Percentiles rank a stretch among this genome's conserved stretches.
Conservation (phyloP, 2,329 filamentous ascomycete species). For the Epichloe typhina region DNA sequence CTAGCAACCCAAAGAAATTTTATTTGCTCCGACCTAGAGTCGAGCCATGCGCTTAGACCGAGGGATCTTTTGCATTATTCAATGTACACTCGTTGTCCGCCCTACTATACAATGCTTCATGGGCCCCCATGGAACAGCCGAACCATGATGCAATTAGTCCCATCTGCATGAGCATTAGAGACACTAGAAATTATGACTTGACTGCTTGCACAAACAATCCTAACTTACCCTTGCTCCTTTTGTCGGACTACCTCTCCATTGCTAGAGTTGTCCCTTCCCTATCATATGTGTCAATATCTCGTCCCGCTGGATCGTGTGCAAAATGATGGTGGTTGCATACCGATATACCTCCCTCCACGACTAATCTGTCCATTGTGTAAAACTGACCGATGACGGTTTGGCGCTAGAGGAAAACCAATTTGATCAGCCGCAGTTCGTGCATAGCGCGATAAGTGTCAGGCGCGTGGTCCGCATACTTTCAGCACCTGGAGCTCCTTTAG, state of each 20-base stretch:
- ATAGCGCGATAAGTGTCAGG: background rate
- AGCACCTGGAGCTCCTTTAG: conserved; percentile 75
- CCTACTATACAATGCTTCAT: conserved; percentile 6
- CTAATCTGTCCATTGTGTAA: conserved; percentile 80
- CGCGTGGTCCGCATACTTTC: conserved; percentile 51
- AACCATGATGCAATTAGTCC: background rate
- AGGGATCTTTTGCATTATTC: background rate
- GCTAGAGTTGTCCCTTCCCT: conserved; percentile 60
- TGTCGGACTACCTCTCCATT: conserved; percentile 57
- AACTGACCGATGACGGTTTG: conserved; percentile 94
- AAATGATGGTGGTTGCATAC: conserved; percentile 28
- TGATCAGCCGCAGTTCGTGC: conserved; percentile 7
- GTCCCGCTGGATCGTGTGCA: background rate
- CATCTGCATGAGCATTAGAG: conserved; percentile 5
- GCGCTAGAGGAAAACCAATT: conserved; percentile 41
- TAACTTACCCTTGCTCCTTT: conserved; percentile 62
- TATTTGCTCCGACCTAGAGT: background rate
- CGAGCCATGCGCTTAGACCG: background rate
- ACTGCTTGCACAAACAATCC: background rate
- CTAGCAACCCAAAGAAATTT: background rate
- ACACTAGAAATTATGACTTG: background rate
- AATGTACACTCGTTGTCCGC: conserved; percentile 1
- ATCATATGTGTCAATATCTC: background rate
- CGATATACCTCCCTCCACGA: conserved; percentile 74
- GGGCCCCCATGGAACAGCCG: background rate